Base-by-base conservation (phyloP, 208 protist genomes). In the Leishmania braziliensis region DNA sequence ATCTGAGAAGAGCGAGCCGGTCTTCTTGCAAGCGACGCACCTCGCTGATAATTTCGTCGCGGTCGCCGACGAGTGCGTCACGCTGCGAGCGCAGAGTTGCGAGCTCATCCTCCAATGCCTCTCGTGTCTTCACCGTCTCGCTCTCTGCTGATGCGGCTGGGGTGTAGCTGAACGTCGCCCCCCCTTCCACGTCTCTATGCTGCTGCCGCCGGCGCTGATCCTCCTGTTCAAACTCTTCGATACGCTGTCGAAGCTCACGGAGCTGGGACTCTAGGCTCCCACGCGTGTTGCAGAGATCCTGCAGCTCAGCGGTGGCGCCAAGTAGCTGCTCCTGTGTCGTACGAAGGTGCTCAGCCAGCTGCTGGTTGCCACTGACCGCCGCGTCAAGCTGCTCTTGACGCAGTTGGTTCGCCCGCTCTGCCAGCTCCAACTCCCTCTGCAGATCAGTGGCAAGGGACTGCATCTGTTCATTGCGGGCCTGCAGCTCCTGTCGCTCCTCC, bases 361-460 rank as follows among this genome's bases (percentile, higher is more conserved):
- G 60, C 50, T 81, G 56, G 51, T 77, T 77, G 1, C 60, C 50
- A 2, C 10, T 75, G 39, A 79, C 3, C 14, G 58, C 66, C 20
- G 53, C 43, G n/a, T 83, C 80, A 3, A 89, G 73, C 77, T 89
- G 82, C 26, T 83, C 50, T 65, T 87, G 83, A 5, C 78, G 81
- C 46, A 86, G 63, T n/a, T 73, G 75, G 48, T 78, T 83, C 3
- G 82, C 78, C 48, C 56, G 33, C 2, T 63, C 79, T n/a, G 81
- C 79, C 39, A 86, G 79, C 48, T 84, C 39, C 53, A 84, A 43
- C 85, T 88, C 85, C 43, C 56, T 60, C 23, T 81, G 69, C 36
- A 86, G 72, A 63, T 85, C 73, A 16, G 81, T 18, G 29, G 54
- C 75, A n/a, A 86, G 76, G 2, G 54, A 6, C 70, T 83, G 75